These are phyloP conservation scores for Pichia terricola DNA, from an alignment of 1,139 yeast genomes.

Conservation along the genomic window DNA sequence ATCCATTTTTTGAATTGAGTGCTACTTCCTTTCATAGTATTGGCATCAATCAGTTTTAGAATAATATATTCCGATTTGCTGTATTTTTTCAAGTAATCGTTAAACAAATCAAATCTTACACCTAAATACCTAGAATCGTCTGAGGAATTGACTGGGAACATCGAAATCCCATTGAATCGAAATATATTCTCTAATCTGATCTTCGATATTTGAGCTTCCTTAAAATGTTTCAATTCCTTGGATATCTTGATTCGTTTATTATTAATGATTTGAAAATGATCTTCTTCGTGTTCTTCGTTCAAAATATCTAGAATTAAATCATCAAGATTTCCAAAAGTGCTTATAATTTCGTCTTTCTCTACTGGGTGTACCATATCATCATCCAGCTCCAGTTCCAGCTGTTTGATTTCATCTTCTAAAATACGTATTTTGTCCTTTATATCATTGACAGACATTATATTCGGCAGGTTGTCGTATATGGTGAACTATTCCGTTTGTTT, in stretches of 20 bases:
- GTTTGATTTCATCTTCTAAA: conserved; percentile 10
- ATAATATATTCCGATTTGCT: conserved; percentile 35
- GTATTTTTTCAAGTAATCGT: conserved; percentile 22
- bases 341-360: neutral
- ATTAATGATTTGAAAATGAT: neutral
- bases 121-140: conserved; percentile 27
- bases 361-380: neutral
- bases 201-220: conserved; percentile 6
- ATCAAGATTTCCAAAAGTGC: conserved; percentile 2
- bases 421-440: conserved; percentile 7
- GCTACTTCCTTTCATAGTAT: conserved; percentile 15
- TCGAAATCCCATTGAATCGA: conserved; percentile 36
- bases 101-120: conserved; percentile 35
- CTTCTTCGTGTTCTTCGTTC: conserved; percentile 4
- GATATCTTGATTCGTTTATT: neutral
- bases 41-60: conserved; percentile 21
- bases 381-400: conserved; percentile 1
- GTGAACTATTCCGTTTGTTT: too few species aligned
- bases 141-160: conserved; percentile 29
- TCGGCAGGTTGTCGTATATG: too few species aligned
- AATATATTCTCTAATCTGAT: conserved; percentile 31
- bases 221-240: conserved; percentile 1
- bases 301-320: conserved; percentile 3
- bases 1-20: conserved; percentile 22
- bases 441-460: too few species aligned